Evolutionary conservation across 139 green algal genomes (phyloP), one percentile per base, ranked within the genome.

Genomic region (Chlorella sp.): DNA sequence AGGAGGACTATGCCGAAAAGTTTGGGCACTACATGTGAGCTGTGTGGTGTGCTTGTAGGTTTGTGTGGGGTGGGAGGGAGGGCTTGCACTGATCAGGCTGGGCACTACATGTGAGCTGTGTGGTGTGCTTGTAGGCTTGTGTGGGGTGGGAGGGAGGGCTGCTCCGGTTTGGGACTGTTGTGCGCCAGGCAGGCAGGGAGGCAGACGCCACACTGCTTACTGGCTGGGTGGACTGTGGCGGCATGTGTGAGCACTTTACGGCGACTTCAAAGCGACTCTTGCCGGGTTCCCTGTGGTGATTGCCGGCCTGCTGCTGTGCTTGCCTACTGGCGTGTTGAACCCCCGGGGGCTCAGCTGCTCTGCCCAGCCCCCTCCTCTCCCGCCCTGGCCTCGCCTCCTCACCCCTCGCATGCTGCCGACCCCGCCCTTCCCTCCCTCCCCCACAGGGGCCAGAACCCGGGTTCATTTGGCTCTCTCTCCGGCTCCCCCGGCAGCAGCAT

Each of bases 11-110:
- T 57, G 91, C 53, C 32, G 64, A 73, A 34, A 89, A 87, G 66
- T 93, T 93, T 81, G 91, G 91, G 80, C 89, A 93, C 78, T 93
- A 93, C 82, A 92, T 64, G 86, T 89, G 86, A 64, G 86, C 21
- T 32, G 77, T 30, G 19, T 19, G 34, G 3, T 14, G 9, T 30
- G 21, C 16, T n/a, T 82, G 76, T 30, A 11, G 21, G 40, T 66
- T 18, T 5, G 40, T 11, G 80, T 7, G 40, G 80, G 80, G 81
- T 1, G 42, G 81, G 40, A 30, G n/a, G n/a, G 48, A 39, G 22
- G 42, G 37, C 30, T 24, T 86, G 81, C 80, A n/a, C n/a, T n/a
- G n/a, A n/a, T n/a, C n/a, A n/a, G n/a, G n/a, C n/a, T 81, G 91
- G 91, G 80, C 89, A 93, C 78, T 93, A 93, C 82, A 92, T 64